phyloP scores from a whole-genome alignment of 176 grass and related monocot genomes.

The Musa schizocarpa region DNA sequence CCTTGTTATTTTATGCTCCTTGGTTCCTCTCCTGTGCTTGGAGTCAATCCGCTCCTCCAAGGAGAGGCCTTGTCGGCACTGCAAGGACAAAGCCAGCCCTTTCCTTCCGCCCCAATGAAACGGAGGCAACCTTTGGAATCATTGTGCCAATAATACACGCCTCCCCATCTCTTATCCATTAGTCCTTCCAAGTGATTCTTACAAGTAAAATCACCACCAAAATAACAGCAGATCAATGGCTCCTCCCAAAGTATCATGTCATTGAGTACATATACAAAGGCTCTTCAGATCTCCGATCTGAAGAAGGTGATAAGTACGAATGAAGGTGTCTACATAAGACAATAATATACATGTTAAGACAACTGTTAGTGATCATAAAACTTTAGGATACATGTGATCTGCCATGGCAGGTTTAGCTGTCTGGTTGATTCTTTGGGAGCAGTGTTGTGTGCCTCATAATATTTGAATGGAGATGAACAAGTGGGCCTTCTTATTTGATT shows the following conservation, averaged over 20 bases:
- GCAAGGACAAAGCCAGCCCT: neutral
- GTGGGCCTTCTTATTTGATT: conserved; percentile 6
- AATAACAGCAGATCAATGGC: neutral
- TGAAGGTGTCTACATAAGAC: neutral
- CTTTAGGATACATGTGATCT: conserved; percentile 5
- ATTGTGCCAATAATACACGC: neutral
- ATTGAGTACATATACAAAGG: neutral
- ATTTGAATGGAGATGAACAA: neutral
- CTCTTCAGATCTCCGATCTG: neutral
- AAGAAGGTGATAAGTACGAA: neutral
- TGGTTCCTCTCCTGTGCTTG: neutral
- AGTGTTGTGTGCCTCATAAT: neutral
- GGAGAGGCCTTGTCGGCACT: neutral
- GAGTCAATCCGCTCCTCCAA: neutral
- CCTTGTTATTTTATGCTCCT: too few relatives aligned
- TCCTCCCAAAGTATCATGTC: neutral
- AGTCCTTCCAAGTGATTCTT: neutral
- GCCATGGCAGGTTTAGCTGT: conserved; percentile 13
- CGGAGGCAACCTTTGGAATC: neutral
- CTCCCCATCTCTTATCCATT: neutral
- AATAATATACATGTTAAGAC: neutral
- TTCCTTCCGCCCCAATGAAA: neutral
- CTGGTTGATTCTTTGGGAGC: conserved; percentile 6
- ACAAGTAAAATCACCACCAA: neutral
- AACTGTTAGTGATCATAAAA: conserved; percentile 7